These are phyloP conservation scores for Talaromyces proteolyticus DNA, from an alignment of 495 filamentous ascomycete genomes.

Conservation along the genomic window DNA sequence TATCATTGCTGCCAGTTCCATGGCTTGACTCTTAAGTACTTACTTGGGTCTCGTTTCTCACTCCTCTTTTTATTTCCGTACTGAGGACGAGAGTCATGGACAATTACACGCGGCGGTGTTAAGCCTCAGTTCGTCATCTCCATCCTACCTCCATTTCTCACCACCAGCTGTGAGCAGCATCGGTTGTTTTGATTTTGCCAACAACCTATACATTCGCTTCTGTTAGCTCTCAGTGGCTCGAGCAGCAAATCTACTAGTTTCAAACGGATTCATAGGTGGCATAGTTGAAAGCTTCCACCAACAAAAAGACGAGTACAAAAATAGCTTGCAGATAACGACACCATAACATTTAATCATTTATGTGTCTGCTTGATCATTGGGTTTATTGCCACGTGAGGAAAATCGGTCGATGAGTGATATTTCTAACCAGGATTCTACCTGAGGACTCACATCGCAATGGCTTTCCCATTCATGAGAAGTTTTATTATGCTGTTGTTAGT, in stretches of 20 bases:
- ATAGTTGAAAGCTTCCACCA: too few relatives aligned
- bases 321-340: too few relatives aligned
- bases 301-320: too few relatives aligned
- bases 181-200: conserved; percentile 3
- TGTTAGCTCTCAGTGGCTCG: too few relatives aligned
- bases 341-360: too few relatives aligned
- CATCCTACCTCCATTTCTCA: conserved; percentile 13
- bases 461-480: conserved; percentile 39
- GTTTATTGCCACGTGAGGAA: too few relatives aligned
- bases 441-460: conserved; percentile 20
- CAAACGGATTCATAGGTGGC: too few relatives aligned
- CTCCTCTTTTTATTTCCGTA: conserved; percentile 17
- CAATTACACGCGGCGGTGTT: neutral
- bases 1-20: conserved; percentile 9
- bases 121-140: neutral
- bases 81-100: neutral
- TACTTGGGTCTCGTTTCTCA: conserved; percentile 10
- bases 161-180: too few relatives aligned
- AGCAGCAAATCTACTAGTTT: too few relatives aligned
- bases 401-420: neutral
- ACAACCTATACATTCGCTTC: neutral
- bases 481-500: conserved; percentile 45
- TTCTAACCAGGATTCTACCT: neutral
- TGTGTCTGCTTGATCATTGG: too few relatives aligned
- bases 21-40: too few relatives aligned